Evolutionary conservation across 2,329 filamentous ascomycete genomes (phyloP), one percentile per base, ranked within the genome.

Genomic region (Fusarium illudens): DNA sequence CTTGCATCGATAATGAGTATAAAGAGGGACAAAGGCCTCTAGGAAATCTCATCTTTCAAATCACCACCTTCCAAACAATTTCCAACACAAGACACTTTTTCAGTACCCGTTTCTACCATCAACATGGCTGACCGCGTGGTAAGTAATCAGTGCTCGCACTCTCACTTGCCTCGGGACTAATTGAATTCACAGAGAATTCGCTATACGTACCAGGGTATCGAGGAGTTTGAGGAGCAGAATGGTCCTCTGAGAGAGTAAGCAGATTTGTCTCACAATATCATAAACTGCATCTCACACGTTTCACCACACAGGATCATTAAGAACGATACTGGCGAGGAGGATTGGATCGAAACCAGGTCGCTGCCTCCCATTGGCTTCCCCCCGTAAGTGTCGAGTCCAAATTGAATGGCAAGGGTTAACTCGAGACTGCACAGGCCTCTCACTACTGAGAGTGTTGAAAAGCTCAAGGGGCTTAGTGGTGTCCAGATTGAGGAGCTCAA

Each of bases 241-340:
- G 9, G 12, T 2, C 22, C 3, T 10, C 13, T 44, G 3, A 25
- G 39, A 5, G 39, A 44, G 39, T 44, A 17, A 3, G 39, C 12
- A 4, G n/a, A n/a, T n/a, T 3, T n/a, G 6, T 15, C 7, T 4
- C 5, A 44, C 3, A 17, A 4, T 2, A 2, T 12, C 4, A 3
- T n/a, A 13, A 11, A 12, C 15, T 12, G 6, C 4, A 9, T 7
- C 39, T 44, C 11, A 44, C 39, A 8, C 10, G 9, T 44, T 17
- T 17, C 5, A 5, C 15, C 10, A 4, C 15, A 13, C 9, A 44
- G 39, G n/a, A 25, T 27, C 9, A 44, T 44, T 15, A 13, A 44
- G 22, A 3, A 27, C 1, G 22, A 44, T 15, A 44, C 39, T 27
- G 39, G 22, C 22, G 9, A 27, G 15, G 9, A 44, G 2, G 5